These are phyloP conservation scores for Cystobasidium ongulense DNA, from an alignment of 768 basidiomycete genomes.

Conservation along the genomic window DNA sequence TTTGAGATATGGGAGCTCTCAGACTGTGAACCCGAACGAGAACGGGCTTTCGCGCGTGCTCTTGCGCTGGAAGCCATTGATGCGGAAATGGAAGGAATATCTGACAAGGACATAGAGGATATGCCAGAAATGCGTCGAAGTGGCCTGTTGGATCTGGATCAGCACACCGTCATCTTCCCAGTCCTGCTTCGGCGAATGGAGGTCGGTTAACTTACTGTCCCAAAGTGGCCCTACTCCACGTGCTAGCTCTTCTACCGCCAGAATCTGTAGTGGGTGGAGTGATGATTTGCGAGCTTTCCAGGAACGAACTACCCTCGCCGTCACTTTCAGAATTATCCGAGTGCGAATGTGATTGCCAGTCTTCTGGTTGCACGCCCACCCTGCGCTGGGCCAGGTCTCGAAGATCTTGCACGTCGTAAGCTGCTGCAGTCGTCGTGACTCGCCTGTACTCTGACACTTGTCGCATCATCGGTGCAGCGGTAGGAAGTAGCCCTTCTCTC, in stretches of 20 bases:
- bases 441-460: neutral
- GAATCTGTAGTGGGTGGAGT: neutral
- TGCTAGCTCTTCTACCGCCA: neutral
- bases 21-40: conserved; percentile 4
- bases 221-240: conserved; percentile 12
- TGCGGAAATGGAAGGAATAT: conserved; percentile 6
- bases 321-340: neutral
- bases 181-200: no score
- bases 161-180: neutral
- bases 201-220: conserved; percentile 7
- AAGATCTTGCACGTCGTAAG: conserved; percentile 6
- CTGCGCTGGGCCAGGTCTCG: neutral
- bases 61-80: conserved; percentile 9
- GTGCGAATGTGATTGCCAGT: neutral
- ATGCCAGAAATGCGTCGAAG: conserved; percentile 8
- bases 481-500: neutral
- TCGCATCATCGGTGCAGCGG: conserved; percentile 3
- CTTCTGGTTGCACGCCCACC: neutral
- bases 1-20: neutral
- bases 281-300: neutral
- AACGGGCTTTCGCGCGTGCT: neutral
- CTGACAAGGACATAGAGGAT: neutral
- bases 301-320: neutral
- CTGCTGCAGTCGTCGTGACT: conserved; percentile 25
- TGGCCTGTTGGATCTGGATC: neutral